phyloP scores from a whole-genome alignment of 805 yeast genomes.

The Candida coquimbonensis region DNA sequence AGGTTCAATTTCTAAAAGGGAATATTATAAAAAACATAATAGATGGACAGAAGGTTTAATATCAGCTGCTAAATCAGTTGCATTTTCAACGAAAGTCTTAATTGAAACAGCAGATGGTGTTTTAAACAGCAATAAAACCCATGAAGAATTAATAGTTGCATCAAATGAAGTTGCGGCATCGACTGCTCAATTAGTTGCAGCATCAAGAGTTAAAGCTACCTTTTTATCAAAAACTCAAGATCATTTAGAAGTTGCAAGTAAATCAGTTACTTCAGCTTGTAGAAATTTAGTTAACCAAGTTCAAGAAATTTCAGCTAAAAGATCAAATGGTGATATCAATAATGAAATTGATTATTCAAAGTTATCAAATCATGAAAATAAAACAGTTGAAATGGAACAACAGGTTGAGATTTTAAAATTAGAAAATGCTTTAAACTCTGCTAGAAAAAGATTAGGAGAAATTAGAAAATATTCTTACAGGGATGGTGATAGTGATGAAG shows the following conservation, averaged over 20 bases:
- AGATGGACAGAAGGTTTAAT: constrained; percentile 93
- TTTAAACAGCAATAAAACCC: constrained; percentile 51
- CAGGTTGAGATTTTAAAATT: constrained; percentile 83
- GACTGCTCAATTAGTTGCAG: constrained; percentile 87
- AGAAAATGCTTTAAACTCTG: constrained; percentile 63
- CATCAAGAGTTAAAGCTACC: constrained; percentile 79
- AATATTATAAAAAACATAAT: constrained; percentile 79
- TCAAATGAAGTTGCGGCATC: constrained; percentile 90
- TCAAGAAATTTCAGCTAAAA: constrained; percentile 44
- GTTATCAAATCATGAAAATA: constrained; percentile 70
- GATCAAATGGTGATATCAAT: constrained; percentile 24
- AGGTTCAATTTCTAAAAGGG: constrained; percentile 59
- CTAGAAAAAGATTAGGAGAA: constrained; percentile 78
- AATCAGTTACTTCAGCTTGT: constrained; percentile 70
- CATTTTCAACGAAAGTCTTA: constrained; percentile 72
- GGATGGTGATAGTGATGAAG: constrained; percentile 55
- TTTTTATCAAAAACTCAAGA: constrained; percentile 73
- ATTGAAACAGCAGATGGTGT: constrained; percentile 87
- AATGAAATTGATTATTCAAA: constrained; percentile 57
- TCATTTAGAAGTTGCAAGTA: constrained; percentile 59
- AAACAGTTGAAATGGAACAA: constrained; percentile 85
- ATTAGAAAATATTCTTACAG: constrained; percentile 73
- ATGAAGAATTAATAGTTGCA: constrained; percentile 82
- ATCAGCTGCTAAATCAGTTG: constrained; percentile 84
- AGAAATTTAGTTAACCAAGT: constrained; percentile 64